Conservation (phyloP, 2,329 filamentous ascomycete species). For the Penicillium sp. region DNA sequence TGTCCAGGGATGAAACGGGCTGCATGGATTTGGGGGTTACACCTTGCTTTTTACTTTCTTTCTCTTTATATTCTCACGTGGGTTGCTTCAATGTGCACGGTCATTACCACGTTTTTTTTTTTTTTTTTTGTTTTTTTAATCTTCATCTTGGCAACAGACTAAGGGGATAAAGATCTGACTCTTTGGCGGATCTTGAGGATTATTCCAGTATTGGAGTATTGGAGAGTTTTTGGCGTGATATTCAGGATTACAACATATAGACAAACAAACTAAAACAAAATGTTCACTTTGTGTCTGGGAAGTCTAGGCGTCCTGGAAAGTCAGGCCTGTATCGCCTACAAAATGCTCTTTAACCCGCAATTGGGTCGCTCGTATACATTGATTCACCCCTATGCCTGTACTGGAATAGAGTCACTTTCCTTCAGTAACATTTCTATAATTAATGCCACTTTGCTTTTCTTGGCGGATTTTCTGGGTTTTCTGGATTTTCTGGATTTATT, state of each 20-base stretch:
- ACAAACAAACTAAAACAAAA: too few species aligned
- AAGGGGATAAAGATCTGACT: conserved; percentile 30
- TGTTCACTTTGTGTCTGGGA: neutral
- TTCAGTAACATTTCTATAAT: neutral
- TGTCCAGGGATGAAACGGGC: conserved; percentile 22
- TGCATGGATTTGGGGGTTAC: conserved; percentile 19
- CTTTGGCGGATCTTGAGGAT: conserved; percentile 4
- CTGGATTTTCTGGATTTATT: neutral
- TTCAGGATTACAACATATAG: neutral
- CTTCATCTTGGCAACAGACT: conserved; percentile 23
- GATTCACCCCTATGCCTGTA: conserved; percentile 3
- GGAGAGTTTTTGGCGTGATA: neutral
- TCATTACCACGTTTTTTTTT: conserved; percentile 6
- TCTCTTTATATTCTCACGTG: conserved; percentile 4
- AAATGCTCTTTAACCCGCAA: neutral
- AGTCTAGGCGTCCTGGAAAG: neutral
- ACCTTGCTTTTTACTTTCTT: conserved; percentile 4
- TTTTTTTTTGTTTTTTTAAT: neutral
- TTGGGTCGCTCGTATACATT: conserved; percentile 6
- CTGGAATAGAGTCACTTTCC: neutral
- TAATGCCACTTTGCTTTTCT: neutral
- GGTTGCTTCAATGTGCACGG: conserved; percentile 1
- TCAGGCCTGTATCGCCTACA: neutral
- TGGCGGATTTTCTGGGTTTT: neutral
- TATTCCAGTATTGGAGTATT: neutral